Conservation (phyloP, 768 basidiomycete species). For the Ramaria rubella region DNA sequence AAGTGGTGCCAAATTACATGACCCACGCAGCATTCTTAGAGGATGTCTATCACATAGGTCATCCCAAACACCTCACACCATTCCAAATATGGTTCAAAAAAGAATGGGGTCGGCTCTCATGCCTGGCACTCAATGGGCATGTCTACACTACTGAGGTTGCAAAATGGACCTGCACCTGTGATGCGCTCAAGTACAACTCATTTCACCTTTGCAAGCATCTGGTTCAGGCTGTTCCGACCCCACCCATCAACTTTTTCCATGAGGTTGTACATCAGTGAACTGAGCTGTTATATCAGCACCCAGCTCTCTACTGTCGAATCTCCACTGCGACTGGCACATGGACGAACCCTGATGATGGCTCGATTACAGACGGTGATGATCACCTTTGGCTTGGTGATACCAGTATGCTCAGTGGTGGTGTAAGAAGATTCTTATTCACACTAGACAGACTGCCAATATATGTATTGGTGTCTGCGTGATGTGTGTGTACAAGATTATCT, state of each 20-base stretch:
- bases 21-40: constrained; percentile 13
- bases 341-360: constrained; percentile 8
- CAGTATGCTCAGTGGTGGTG: constrained; percentile 8
- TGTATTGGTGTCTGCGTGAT: no score
- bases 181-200: constrained; percentile 22
- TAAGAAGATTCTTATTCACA: no score
- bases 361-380: no score
- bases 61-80: constrained; percentile 17
- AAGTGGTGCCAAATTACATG: constrained; percentile 22
- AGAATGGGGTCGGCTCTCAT: constrained; percentile 16
- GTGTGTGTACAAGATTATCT: no score
- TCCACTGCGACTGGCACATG: neutral
- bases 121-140: constrained; percentile 7
- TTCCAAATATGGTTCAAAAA: constrained; percentile 24
- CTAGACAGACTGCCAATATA: no score
- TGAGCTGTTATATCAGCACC: constrained; percentile 21
- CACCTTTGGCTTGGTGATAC: constrained; percentile 17
- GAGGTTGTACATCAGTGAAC: constrained; percentile 17
- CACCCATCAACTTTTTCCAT: constrained; percentile 16
- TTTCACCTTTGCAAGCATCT: constrained; percentile 31
- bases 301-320: neutral
- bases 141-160: constrained; percentile 18
- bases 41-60: constrained; percentile 16
- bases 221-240: constrained; percentile 21
- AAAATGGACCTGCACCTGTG: constrained; percentile 26